Evolutionary conservation across 2,329 filamentous ascomycete species (phyloP), one percentile per base, ranked within the genome.

Genomic region (Didymella lethalis): DNA sequence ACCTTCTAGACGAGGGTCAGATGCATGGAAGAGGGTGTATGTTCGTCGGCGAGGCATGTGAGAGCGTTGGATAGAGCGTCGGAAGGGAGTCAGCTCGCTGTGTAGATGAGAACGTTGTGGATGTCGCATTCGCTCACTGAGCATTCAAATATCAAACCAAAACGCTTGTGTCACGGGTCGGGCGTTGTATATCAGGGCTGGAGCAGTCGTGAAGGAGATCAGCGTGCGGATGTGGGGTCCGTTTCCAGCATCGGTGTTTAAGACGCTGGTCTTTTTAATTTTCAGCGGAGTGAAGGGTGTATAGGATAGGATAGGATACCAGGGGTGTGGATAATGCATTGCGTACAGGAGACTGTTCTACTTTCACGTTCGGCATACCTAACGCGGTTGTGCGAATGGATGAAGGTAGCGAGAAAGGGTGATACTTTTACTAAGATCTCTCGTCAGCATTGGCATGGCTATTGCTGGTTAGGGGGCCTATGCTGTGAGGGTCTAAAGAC

Each of bases 1-100:
- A 59, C 56, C 11, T 59, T 59, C 31, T 59, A 59, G 56, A 31
- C 25, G 29, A 28, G 14, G 2, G n/a, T 32, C n/a, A 10, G 7
- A 20, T 5, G 32, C 31, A 11, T 7, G 16, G 34, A 14, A 11
- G n/a, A 23, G 41, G 5, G n/a, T 16, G 32, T 26, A 20, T 14
- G 23, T 23, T 23, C 12, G 20, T 18, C 16, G 34, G 16, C 12
- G 31, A 16, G 31, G 31, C 3, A 4, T 23, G 12, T 32, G 12
- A 18, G 16, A 18, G 34, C 16, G 34, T 18, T 38, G 34, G 16
- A 38, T 38, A 38, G 34, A 32, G 31, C 4, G 12, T 3, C 12
- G 16, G 31, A 32, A 14, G 16, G 16, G 5, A 7, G 34, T 18
- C 3, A 18, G 16, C 2, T 18, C 16, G 10, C 4, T 10, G 6